phyloP scores from a whole-genome alignment of 2,329 filamentous ascomycete genomes.

The Neopestalotiopsis clavispora region DNA sequence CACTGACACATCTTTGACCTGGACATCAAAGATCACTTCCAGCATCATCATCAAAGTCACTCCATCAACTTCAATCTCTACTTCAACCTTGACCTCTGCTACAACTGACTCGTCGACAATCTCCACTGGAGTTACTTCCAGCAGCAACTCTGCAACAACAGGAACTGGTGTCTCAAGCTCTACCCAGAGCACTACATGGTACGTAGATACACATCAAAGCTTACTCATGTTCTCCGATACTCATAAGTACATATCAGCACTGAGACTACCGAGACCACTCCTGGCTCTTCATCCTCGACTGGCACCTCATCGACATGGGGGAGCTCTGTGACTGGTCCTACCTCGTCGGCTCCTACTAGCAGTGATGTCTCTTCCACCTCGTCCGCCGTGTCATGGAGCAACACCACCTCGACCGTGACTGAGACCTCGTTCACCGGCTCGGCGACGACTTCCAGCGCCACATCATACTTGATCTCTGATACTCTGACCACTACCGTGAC shows the following conservation, averaged over 20 bases:
- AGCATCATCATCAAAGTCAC: conserved; percentile 1
- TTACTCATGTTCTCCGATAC: neutral
- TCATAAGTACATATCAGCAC: neutral
- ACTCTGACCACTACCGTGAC: neutral
- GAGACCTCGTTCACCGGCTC: neutral
- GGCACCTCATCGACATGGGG: neutral
- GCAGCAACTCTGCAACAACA: conserved; percentile 10
- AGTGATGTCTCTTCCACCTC: conserved; percentile 2
- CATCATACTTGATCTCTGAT: neutral
- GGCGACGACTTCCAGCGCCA: neutral
- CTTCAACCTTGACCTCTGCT: neutral
- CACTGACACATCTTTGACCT: conserved; percentile 1
- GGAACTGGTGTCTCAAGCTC: conserved; percentile 5
- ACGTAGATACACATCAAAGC: neutral
- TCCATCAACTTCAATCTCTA: neutral
- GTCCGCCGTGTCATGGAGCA: neutral
- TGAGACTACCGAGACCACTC: neutral
- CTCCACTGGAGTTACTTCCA: neutral
- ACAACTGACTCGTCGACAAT: neutral
- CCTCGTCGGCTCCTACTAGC: neutral
- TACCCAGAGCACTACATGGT: neutral
- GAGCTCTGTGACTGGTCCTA: neutral
- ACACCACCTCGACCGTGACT: neutral
- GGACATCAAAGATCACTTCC: conserved; percentile 5
- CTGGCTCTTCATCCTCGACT: neutral